Conservation (phyloP, 164 flowering plant species). For the Cinnamomum chago region DNA sequence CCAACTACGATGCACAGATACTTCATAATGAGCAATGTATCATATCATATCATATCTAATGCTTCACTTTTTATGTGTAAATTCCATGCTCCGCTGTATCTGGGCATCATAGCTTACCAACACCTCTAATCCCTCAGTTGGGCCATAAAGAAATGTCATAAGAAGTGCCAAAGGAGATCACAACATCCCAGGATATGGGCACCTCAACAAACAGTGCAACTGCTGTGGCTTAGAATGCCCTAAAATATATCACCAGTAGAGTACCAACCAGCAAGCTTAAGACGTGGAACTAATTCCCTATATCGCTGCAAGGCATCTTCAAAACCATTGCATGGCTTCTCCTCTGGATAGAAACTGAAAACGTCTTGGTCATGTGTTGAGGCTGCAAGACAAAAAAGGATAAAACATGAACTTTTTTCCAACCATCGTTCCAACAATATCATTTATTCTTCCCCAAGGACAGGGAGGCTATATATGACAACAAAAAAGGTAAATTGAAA, state of each 20-base stretch:
- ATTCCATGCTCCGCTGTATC: too few species aligned
- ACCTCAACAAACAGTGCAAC: background rate
- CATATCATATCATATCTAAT: too few species aligned
- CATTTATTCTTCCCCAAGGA: background rate
- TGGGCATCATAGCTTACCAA: too few species aligned
- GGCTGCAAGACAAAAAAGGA: constrained; percentile 29
- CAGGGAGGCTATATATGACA: background rate
- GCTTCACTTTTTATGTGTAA: too few species aligned
- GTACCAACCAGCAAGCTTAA: constrained; percentile 49
- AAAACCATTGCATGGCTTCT: constrained; percentile 46
- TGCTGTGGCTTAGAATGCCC: background rate
- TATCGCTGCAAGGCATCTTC: constrained; percentile 51
- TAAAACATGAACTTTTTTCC: background rate
- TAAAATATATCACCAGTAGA: background rate
- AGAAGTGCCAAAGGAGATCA: too few species aligned
- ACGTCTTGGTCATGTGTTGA: constrained; percentile 69
- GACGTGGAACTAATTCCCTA: constrained; percentile 50
- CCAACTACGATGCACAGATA: too few species aligned
- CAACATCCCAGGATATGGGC: background rate
- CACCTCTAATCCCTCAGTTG: too few species aligned
- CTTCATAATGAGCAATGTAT: too few species aligned
- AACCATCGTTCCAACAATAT: background rate
- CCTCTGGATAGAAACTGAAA: constrained; percentile 49
- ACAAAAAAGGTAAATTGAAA: background rate
- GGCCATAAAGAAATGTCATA: too few species aligned